A percentile compares a stretch with the other conserved stretches of the same genome.
phyloP scores from a whole-genome alignment of 805 yeast genomes.

The Candida sakaeoensis region DNA sequence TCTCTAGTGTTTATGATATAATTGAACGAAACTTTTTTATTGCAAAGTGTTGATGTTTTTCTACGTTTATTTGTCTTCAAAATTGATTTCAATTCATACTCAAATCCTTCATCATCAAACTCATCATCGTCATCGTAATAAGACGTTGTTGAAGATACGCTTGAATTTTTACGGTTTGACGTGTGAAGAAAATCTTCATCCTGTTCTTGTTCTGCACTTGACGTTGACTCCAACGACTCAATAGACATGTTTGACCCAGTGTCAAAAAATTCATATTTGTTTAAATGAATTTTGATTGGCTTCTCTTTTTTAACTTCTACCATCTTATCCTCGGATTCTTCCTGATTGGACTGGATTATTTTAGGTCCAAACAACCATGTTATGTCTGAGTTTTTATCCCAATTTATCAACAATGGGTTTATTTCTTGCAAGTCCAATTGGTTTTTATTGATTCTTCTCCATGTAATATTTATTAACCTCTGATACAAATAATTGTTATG shows the following conservation, averaged over 20 bases:
- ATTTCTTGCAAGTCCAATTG: slow-evolving; percentile 24
- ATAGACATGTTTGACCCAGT: slow-evolving; percentile 8
- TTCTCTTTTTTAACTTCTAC: too few species aligned
- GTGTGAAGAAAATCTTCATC: slow-evolving; percentile 6
- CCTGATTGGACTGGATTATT: neutral
- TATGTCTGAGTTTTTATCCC: slow-evolving; percentile 53
- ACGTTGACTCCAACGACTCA: slow-evolving; percentile 10
- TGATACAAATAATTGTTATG: slow-evolving; percentile 10
- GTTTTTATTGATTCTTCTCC: slow-evolving; percentile 39
- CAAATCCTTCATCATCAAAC: slow-evolving; percentile 4
- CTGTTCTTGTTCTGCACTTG: slow-evolving; percentile 1
- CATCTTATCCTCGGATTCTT: too few species aligned
- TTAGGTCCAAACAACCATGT: slow-evolving; percentile 56
- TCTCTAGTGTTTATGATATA: slow-evolving; percentile 43
- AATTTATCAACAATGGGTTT: slow-evolving; percentile 45
- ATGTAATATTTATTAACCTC: slow-evolving; percentile 33
- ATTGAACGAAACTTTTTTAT: slow-evolving; percentile 38
- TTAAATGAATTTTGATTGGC: neutral
- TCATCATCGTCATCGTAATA: slow-evolving; percentile 2
- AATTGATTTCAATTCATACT: slow-evolving; percentile 9
- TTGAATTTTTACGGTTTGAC: slow-evolving; percentile 8
- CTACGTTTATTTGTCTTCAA: slow-evolving; percentile 2
- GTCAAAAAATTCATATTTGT: slow-evolving; percentile 8
- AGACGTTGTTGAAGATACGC: slow-evolving; percentile 7
- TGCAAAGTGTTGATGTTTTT: neutral